Percentiles rank a stretch among this genome's conserved stretches.
These are phyloP conservation scores for sunflower (Helianthus annuus) DNA, from an alignment of 129 eudicot species.

Conservation along the genomic window HanXRQr2.0-SUNRISE NC_035449.2:107588053-107588552, in stretches of 20 bases:
- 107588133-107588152: conserved; percentile 85
- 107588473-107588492: too few species aligned
- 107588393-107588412: too few species aligned
- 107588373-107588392: too few species aligned
- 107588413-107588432: too few species aligned
- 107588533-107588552: conserved; percentile 9
- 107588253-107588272: neutral
- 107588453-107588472: too few species aligned
- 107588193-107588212: conserved; percentile 48
- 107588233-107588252: neutral
- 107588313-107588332: too few species aligned
- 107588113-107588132: conserved; percentile 84
- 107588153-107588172: conserved; percentile 90
- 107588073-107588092: neutral
- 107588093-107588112: conserved; percentile 7
- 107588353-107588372: too few species aligned
- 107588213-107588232: conserved; percentile 24
- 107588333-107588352: too few species aligned
- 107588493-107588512: too few species aligned
- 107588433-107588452: too few species aligned
- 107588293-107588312: too few species aligned
- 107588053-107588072: neutral
- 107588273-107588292: neutral
- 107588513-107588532: too few species aligned
- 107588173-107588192: conserved; percentile 93